Base-by-base conservation (phyloP, 2,329 filamentous ascomycete species). In the Beauveria varroae region DNA sequence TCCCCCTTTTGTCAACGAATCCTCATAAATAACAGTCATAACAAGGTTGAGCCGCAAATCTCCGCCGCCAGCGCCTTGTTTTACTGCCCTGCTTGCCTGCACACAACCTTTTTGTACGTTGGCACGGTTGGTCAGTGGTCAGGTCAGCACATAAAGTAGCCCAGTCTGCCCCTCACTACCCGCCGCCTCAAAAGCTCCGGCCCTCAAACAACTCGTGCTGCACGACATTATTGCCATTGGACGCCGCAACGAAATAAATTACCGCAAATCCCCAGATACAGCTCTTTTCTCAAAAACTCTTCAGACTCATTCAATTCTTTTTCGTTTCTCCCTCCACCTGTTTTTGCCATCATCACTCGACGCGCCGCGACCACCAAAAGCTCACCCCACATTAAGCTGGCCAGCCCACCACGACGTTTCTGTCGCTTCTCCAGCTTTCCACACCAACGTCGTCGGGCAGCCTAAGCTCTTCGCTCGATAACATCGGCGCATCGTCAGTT, bases 221-320 rank as follows among this genome's bases (percentile, higher is more conserved):
- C 59, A 34, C 59, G 18, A 61, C 52, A 57, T 61, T n/a, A 37
- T 57, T 57, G n/a, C 59, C 59, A 61, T 61, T 61, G 53, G 53
- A 51, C 59, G 26, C 59, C 28, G 49, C 47, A 7, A 28, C 24
- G 28, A 20, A 20, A 60, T 60, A 54, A 53, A 60, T 60, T 60
- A 40, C 49, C 57, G 51, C 57, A 60, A n/a, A 37, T 18, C n/a
- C 26, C 47, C 34, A 9, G 46, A 34, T 30, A 24, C 43, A 7
- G 34, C 34, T 37, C 34, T 37, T 37, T 14, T 14, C 5, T 14
- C 12, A 14, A 14, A 14, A 12, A 37, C 34, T 37, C 34, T 37
- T 2, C 0, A 14, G 34, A 37, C 5, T 14, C 34, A 37, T 14
- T 37, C 12, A 37, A 14, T 37, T 37, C 5, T 14, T 14, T 14